Evolutionary conservation across 2,329 filamentous ascomycete species (phyloP).

Genomic region (Xylariales sp.): DNA sequence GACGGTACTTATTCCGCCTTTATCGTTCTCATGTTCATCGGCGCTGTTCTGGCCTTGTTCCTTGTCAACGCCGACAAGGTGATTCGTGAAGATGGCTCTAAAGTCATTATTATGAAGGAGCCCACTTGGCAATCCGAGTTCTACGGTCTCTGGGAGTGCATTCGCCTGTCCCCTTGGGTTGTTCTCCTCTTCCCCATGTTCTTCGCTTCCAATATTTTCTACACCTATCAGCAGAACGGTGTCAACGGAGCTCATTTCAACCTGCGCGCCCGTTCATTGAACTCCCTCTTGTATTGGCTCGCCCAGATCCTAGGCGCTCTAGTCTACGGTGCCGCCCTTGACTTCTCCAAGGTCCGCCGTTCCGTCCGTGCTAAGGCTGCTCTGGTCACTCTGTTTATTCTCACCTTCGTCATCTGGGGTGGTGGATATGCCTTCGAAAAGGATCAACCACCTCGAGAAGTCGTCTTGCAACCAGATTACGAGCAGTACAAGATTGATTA

Average conservation of each 20-base stretch:
- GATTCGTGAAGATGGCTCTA: slow-evolving; percentile 75
- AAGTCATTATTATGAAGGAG: slow-evolving; percentile 80
- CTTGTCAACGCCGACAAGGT: slow-evolving; percentile 74
- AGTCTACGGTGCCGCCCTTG: slow-evolving; percentile 73
- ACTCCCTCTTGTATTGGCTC: slow-evolving; percentile 77
- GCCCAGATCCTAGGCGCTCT: slow-evolving; percentile 78
- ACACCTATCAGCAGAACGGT: slow-evolving; percentile 80
- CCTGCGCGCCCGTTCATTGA: slow-evolving; percentile 76
- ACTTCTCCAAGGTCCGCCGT: slow-evolving; percentile 66
- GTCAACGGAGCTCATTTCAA: slow-evolving; percentile 78
- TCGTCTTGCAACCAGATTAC: slow-evolving; percentile 36
- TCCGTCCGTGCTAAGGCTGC: slow-evolving; percentile 71
- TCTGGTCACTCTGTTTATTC: slow-evolving; percentile 67
- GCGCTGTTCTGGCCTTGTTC: slow-evolving; percentile 70
- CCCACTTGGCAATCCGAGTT: slow-evolving; percentile 80
- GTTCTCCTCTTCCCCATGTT: slow-evolving; percentile 82
- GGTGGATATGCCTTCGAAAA: slow-evolving; percentile 78
- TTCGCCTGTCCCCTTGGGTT: slow-evolving; percentile 74
- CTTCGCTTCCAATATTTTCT: slow-evolving; percentile 83
- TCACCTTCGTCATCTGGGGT: slow-evolving; percentile 79
- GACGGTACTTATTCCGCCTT: slow-evolving; percentile 83
- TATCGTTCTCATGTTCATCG: slow-evolving; percentile 75
- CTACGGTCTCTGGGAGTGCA: slow-evolving; percentile 72
- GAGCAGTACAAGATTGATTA: slow-evolving; percentile 61
- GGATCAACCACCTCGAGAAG: slow-evolving; percentile 60